Percentiles rank a stretch among this genome's conserved stretches.
Evolutionary conservation across 306 rosid species (phyloP).

Genomic region (Cucumis sativus): Cucumber_9930_V3 NC_026656.2:14873001-14873500

Average conservation of each 20-base stretch:
- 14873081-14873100: slow-evolving; percentile 3
- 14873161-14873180: neutral
- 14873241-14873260: neutral
- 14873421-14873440: neutral
- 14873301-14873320: neutral
- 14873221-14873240: neutral
- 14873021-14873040: neutral
- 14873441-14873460: slow-evolving; percentile 1
- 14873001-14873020: neutral
- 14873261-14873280: slow-evolving; percentile 18
- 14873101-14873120: neutral
- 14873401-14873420: slow-evolving; percentile 5
- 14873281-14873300: slow-evolving; percentile 1
- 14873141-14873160: neutral
- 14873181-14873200: neutral
- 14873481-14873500: slow-evolving; percentile 2
- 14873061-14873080: neutral
- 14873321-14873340: neutral
- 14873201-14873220: neutral
- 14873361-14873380: neutral
- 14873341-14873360: neutral
- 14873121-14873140: slow-evolving; percentile 10
- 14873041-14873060: neutral
- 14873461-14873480: neutral
- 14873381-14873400: slow-evolving; percentile 4